Evolutionary conservation across 495 filamentous ascomycete genomes (phyloP).

Genomic region (Penicillium mononematosum): DNA sequence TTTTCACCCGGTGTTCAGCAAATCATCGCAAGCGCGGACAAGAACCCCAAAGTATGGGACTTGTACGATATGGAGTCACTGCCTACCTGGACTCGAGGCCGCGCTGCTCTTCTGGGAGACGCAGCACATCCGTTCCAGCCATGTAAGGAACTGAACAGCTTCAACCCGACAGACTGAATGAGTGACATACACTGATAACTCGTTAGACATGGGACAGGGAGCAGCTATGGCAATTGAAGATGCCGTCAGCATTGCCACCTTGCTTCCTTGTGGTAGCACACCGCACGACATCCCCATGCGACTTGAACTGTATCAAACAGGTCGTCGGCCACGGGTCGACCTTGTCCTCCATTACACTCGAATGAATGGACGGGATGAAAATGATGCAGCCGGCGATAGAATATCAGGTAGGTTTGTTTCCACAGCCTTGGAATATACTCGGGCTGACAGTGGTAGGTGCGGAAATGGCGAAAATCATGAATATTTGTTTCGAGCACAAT

Average conservation of each 20-base stretch:
- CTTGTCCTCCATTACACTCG: conserved; percentile 18
- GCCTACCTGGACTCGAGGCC: conserved; percentile 47
- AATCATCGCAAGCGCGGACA: conserved; percentile 42
- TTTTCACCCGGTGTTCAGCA: conserved; percentile 45
- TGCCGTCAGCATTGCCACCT: conserved; percentile 51
- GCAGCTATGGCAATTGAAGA: conserved; percentile 60
- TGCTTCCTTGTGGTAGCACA: conserved; percentile 47
- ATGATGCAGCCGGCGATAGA: conserved; percentile 4
- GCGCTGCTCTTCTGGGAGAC: conserved; percentile 56
- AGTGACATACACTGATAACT: neutral
- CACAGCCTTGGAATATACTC: neutral
- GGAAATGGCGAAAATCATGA: conserved; percentile 22
- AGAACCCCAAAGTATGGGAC: conserved; percentile 54
- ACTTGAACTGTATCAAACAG: conserved; percentile 53
- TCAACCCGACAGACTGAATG: neutral
- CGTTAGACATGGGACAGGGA: conserved; percentile 51
- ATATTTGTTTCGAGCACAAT: conserved; percentile 18
- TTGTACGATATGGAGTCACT: conserved; percentile 58
- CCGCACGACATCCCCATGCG: conserved; percentile 43
- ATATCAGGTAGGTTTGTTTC: conserved; percentile 12
- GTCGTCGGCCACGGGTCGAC: conserved; percentile 34
- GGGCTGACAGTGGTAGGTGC: conserved; percentile 10
- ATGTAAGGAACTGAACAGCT: conserved; percentile 17
- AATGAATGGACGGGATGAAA: conserved; percentile 15
- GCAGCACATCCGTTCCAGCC: conserved; percentile 61